Percentiles rank a stretch among this genome's conserved stretches.
phyloP scores from a whole-genome alignment of 805 yeast genomes.

The Schwanniomyces polymorphus region DNA sequence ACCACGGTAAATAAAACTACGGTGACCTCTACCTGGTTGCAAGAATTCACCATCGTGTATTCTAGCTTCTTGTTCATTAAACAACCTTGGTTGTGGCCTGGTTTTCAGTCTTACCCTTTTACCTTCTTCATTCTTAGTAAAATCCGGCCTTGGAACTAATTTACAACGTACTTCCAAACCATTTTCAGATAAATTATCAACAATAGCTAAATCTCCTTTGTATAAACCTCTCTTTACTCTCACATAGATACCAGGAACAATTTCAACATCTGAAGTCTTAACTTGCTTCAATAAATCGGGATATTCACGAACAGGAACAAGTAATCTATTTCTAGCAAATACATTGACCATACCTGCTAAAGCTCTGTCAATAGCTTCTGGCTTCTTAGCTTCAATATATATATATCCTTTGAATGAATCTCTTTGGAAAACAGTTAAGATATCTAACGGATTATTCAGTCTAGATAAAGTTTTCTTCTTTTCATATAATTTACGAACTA shows the following conservation, averaged over 20 bases:
- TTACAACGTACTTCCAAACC: conserved; percentile 94
- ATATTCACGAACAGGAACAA: conserved; percentile 94
- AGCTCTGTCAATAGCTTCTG: conserved; percentile 88
- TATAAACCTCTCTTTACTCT: conserved; percentile 89
- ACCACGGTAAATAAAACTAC: conserved; percentile 69
- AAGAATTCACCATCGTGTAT: conserved; percentile 76
- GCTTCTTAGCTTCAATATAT: conserved; percentile 90
- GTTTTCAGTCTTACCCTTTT: conserved; percentile 52
- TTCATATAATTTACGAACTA: conserved; percentile 80
- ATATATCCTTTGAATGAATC: conserved; percentile 90
- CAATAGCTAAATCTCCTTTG: conserved; percentile 89
- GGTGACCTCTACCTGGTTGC: conserved; percentile 61
- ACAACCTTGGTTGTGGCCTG: conserved; percentile 83
- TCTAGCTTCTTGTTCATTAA: conserved; percentile 85
- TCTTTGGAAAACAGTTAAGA: conserved; percentile 88
- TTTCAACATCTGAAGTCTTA: conserved; percentile 81
- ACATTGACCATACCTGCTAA: conserved; percentile 88
- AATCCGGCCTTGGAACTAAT: conserved; percentile 90
- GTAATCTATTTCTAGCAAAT: conserved; percentile 66
- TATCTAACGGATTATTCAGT: conserved; percentile 76
- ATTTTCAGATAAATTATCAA: conserved; percentile 89
- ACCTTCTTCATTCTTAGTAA: conserved; percentile 67
- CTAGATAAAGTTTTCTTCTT: conserved; percentile 78
- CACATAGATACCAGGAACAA: conserved; percentile 91
- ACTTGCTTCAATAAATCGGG: conserved; percentile 90